Percentiles rank a stretch among this genome's conserved stretches.
Conservation (phyloP, 2,329 filamentous ascomycete genomes). For the Claviceps spartinae region DNA sequence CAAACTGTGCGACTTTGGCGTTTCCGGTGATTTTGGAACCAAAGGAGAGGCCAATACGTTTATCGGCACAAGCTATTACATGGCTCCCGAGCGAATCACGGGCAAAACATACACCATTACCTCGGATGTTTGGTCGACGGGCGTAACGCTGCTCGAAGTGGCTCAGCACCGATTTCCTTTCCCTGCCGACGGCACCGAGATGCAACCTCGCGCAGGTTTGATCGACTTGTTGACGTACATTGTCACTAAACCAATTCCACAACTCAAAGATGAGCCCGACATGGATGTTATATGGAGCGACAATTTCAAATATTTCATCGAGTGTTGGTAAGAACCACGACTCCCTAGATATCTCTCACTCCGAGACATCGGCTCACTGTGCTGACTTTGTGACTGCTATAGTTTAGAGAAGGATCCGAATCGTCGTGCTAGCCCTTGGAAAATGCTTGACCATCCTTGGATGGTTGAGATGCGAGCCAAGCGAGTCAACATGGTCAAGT, state of each 20-base stretch:
- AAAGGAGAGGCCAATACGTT: constrained; percentile 98
- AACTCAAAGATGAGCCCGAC: constrained; percentile 85
- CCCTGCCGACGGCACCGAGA: constrained; percentile 88
- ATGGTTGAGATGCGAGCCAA: constrained; percentile 93
- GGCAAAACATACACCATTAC: constrained; percentile 98
- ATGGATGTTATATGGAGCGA: constrained; percentile 89
- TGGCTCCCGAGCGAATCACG: constrained; percentile 96
- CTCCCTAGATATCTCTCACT: background rate
- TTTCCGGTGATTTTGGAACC: constrained; percentile 93
- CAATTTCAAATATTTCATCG: constrained; percentile 98
- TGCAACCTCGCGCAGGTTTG: constrained; percentile 81
- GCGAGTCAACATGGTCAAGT: constrained; percentile 94
- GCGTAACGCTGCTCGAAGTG: constrained; percentile 96
- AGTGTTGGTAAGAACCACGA: constrained; percentile 77
- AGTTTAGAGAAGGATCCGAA: constrained; percentile 89
- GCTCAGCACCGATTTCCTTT: constrained; percentile 97
- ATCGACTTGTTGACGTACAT: constrained; percentile 97
- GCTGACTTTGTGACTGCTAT: constrained; percentile 11
- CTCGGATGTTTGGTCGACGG: constrained; percentile 94
- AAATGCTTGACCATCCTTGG: constrained; percentile 98
- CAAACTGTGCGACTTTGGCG: constrained; percentile 96
- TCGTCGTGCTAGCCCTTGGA: constrained; percentile 85
- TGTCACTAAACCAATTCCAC: constrained; percentile 86
- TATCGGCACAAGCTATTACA: constrained; percentile 97
- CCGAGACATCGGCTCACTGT: background rate